Evolutionary conservation across 2,329 filamentous ascomycete genomes (phyloP), one percentile per base, ranked within the genome.

Genomic region (Trichoderma sp.): DNA sequence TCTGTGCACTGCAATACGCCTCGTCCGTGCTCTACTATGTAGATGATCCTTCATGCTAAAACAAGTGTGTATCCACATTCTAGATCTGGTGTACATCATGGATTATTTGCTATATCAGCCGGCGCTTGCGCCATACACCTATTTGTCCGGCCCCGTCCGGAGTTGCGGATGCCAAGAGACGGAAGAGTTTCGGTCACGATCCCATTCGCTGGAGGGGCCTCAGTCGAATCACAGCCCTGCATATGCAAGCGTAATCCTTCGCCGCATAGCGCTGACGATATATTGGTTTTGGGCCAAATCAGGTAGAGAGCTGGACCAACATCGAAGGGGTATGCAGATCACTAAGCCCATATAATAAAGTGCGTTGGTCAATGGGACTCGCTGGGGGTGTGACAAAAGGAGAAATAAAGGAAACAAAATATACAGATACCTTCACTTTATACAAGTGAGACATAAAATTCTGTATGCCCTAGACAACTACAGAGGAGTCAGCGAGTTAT

Each of bases 331-430:
- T 33, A 63, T 21, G 29, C 2, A 33, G 59, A 63, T 63, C 29
- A 18, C 29, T 18, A 33, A 31, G 18, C 59, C 59, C 59, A 63
- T 63, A 63, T 33, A 63, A 63, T 63, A 63, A 14, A 35, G 59
- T 33, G 16, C 14, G 27, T 8, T 31, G 29, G 18, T 63, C 29
- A 33, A n/a, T 14, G 18, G 5, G 29, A 33, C 59, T 21, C 2
- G 4, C 2, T 27, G 56, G 56, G 21, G 12, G 12, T 8, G 56
- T 27, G 56, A 60, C 35, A 16, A 41, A 16, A 3, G 14, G 35
- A 2, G 14, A 41, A 2, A 16, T 16, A 41, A 2, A 41, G 1
- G 35, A 31, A 16, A 29, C 53, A 29, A 60, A 5, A 45, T 18
- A n/a, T 50, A 2, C 45, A n/a, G 45, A n/a, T 21, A 12, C 45